These are phyloP conservation scores for Plasmodium gallinaceum DNA, from an alignment of 169 alveolate genomes.

Conservation along the genomic window DNA sequence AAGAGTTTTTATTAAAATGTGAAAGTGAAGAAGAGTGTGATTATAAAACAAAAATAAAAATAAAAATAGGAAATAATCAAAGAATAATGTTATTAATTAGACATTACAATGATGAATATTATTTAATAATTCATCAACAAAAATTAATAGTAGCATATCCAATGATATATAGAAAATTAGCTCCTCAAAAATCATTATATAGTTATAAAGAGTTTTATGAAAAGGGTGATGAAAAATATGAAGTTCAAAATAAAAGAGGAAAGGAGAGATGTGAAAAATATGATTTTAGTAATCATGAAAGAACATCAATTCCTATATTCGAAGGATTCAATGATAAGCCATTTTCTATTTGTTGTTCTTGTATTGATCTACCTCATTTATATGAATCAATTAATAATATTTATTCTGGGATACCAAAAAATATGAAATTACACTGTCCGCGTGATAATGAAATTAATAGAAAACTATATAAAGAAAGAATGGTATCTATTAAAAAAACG, in stretches of 20 bases:
- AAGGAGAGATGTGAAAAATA: conserved; percentile 20
- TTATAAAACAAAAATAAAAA: conserved; percentile 46
- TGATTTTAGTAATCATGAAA: conserved; percentile 13
- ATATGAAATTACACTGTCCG: conserved; percentile 13
- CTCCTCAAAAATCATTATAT: conserved; percentile 30
- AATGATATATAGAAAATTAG: conserved; percentile 21
- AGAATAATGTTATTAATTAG: conserved; percentile 17
- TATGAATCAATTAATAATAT: not conserved
- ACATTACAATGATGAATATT: conserved; percentile 48
- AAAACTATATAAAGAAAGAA: conserved; percentile 10
- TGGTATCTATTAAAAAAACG: conserved; percentile 34
- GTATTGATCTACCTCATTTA: conserved; percentile 19
- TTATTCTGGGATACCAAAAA: conserved; percentile 10
- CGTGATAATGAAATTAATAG: not conserved
- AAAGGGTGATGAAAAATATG: conserved; percentile 21
- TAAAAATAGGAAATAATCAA: conserved; percentile 60
- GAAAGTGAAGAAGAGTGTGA: conserved; percentile 30
- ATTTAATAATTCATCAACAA: conserved; percentile 35
- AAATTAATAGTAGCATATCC: conserved; percentile 65
- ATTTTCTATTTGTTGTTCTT: conserved; percentile 51
- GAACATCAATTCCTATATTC: conserved; percentile 12
- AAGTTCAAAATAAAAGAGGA: conserved; percentile 37
- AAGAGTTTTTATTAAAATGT: conserved; percentile 37
- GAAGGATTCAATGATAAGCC: conserved; percentile 43
- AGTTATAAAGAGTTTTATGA: conserved; percentile 27